These are phyloP conservation scores for Phragmites australis DNA, from an alignment of 176 grass and related monocot species.

Conservation along the genomic window DNA sequence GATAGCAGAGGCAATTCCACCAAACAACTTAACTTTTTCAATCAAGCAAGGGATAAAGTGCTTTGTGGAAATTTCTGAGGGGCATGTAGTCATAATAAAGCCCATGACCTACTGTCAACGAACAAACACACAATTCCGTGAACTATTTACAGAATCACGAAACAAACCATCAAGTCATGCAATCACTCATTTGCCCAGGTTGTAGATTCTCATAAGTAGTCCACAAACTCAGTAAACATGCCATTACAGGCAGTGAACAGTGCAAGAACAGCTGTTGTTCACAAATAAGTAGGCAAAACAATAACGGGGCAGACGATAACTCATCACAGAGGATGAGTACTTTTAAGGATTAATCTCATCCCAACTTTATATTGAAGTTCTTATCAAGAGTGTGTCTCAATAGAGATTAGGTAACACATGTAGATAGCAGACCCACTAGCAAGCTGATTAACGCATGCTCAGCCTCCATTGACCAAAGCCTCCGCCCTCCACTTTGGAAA, in stretches of 20 bases:
- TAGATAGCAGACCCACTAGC: constrained; percentile 64
- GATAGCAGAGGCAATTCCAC: neutral
- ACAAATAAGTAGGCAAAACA: constrained; percentile 28
- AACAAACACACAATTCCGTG: neutral
- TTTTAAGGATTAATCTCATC: constrained; percentile 24
- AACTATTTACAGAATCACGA: constrained; percentile 22
- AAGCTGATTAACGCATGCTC: constrained; percentile 53
- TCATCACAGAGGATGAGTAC: constrained; percentile 22
- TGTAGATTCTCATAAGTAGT: neutral
- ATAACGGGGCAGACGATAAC: neutral
- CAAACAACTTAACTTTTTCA: neutral
- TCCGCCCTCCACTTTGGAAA: constrained; percentile 45
- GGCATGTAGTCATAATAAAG: constrained; percentile 12
- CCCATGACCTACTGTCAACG: neutral
- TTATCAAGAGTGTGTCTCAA: constrained; percentile 42
- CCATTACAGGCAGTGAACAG: constrained; percentile 6
- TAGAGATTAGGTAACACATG: constrained; percentile 38
- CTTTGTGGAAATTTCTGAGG: constrained; percentile 22
- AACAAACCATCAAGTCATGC: constrained; percentile 7
- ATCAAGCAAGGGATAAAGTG: constrained; percentile 22
- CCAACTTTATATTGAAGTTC: constrained; percentile 40
- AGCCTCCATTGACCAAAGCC: constrained; percentile 56
- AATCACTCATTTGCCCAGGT: constrained; percentile 3
- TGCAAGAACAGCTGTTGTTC: constrained; percentile 17
- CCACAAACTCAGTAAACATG: constrained; percentile 11